phyloP scores from a whole-genome alignment of 2,329 filamentous ascomycete genomes.

The Hymenoscyphus occultus region DNA sequence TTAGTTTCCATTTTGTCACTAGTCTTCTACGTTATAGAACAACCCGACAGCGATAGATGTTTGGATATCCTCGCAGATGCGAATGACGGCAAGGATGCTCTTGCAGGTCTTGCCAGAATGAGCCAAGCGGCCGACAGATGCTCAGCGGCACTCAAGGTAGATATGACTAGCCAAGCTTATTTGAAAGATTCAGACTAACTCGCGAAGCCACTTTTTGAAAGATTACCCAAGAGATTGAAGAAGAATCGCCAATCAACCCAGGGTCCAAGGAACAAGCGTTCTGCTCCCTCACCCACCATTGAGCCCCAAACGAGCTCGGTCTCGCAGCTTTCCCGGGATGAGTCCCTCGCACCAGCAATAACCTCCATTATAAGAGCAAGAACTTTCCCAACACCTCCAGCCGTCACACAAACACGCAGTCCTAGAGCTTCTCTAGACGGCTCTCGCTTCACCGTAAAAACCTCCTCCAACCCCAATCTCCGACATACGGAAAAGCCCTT shows the following conservation, averaged over 20 bases:
- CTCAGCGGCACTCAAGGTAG: slow-evolving; percentile 72
- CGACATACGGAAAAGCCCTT: slow-evolving; percentile 24
- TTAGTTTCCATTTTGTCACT: slow-evolving; percentile 68
- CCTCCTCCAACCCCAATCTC: slow-evolving; percentile 30
- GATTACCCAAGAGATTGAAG: slow-evolving; percentile 71
- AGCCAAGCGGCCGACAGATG: slow-evolving; percentile 89
- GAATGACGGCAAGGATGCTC: slow-evolving; percentile 76
- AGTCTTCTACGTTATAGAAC: slow-evolving; percentile 77
- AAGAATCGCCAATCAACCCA: slow-evolving; percentile 42
- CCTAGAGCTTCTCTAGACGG: slow-evolving; percentile 33
- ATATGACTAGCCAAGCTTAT: slow-evolving; percentile 16
- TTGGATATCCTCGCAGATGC: slow-evolving; percentile 84
- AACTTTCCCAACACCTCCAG: slow-evolving; percentile 33
- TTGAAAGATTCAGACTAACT: slow-evolving; percentile 21
- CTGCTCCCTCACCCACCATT: slow-evolving; percentile 43
- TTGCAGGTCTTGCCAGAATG: slow-evolving; percentile 73
- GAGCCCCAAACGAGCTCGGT: not conserved
- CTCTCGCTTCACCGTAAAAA: slow-evolving; percentile 26
- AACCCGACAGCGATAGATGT: slow-evolving; percentile 70
- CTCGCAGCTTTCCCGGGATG: not conserved
- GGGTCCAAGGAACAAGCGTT: slow-evolving; percentile 52
- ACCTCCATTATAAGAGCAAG: slow-evolving; percentile 24
- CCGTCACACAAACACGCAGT: slow-evolving; percentile 25
- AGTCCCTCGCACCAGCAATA: not conserved
- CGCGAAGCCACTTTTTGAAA: slow-evolving; percentile 72